Percentiles rank a stretch among this genome's conserved stretches.
Evolutionary conservation across 495 filamentous ascomycete genomes (phyloP).

Genomic region (Melanomma pulvis-pyrius): DNA sequence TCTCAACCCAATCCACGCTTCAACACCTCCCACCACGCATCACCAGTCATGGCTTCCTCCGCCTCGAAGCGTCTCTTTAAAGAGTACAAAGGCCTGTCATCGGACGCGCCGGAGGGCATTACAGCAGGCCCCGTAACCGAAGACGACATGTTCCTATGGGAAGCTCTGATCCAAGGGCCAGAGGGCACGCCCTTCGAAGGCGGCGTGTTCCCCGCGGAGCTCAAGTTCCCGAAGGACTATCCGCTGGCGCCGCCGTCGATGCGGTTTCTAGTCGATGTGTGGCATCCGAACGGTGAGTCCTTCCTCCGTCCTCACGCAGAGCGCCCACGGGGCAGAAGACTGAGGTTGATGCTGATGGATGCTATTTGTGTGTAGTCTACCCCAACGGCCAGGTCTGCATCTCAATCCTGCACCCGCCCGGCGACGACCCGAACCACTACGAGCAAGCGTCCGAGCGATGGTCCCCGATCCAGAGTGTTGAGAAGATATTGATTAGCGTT

Average conservation of each 20-base stretch:
- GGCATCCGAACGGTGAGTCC: slow-evolving; percentile 88
- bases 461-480: slow-evolving; percentile 94
- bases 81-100: slow-evolving; percentile 88
- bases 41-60: slow-evolving; percentile 59
- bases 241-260: slow-evolving; percentile 91
- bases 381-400: slow-evolving; percentile 92
- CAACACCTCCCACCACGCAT: background rate
- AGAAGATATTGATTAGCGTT: slow-evolving; percentile 96
- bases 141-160: slow-evolving; percentile 96
- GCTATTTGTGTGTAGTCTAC: slow-evolving; percentile 75
- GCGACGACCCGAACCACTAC: slow-evolving; percentile 98
- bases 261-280: slow-evolving; percentile 89
- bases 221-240: slow-evolving; percentile 96
- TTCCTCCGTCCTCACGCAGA: too few species aligned
- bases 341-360: background rate
- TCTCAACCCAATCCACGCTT: background rate
- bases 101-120: slow-evolving; percentile 88
- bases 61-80: slow-evolving; percentile 94
- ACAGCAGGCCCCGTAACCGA: slow-evolving; percentile 91
- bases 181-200: slow-evolving; percentile 95
- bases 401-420: slow-evolving; percentile 96
- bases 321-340: background rate
- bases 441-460: slow-evolving; percentile 94
- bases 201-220: slow-evolving; percentile 88
- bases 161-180: slow-evolving; percentile 93